Evolutionary conservation across 2,329 filamentous ascomycete genomes (phyloP), one percentile per base, ranked within the genome.

Genomic region (Teratosphaeria epicoccoides): DNA sequence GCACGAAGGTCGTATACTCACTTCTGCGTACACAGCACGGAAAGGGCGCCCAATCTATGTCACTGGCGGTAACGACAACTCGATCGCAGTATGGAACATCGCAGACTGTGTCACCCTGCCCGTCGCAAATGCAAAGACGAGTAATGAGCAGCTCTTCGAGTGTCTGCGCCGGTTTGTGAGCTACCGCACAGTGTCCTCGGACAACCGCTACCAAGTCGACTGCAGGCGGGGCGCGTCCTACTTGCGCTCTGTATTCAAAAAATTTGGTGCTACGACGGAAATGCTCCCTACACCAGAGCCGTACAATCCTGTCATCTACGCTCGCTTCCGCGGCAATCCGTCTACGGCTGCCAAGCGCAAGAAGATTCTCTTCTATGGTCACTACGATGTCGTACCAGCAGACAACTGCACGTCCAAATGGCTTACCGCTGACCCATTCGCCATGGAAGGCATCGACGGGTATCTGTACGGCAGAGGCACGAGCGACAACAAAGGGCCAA

Each of bases 391-490:
- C 2, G 93, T 98, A 3, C 81, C 89, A 0, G 93, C 93, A 0
- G 88, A 95, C 59, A 83, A 85, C 33, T 86, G 86, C 56, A 82
- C 84, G 52, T 80, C 81, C 33, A 91, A 88, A 59, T 98, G 93
- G 93, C 78, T 81, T 37, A 83, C 82, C 1, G 6, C 44, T 14
- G 87, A 97, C 57, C 94, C 93, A 0, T 98, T 97, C 66, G 78
- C 84, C n/a, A 78, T 97, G 63, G 85, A 85, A 48, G 93, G 93
- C 3, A 81, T 88, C 51, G 90, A 95, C 61, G 91, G 93, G 0
- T 97, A 91, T 66, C 75, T 97, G 1, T 97, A 98, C 58, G 93
- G 93, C 2, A 86, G 93, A 61, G 93, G 93, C n/a, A 87, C 94
- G 12, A 94, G 89, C 46, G 93, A 98, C 68, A 97, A 98, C 72